A percentile compares a stretch with the other conserved stretches of the same genome.
These are phyloP conservation scores for Colletotrichum chlorophyti DNA, from an alignment of 2,329 filamentous ascomycete genomes.

Conservation along the genomic window DNA sequence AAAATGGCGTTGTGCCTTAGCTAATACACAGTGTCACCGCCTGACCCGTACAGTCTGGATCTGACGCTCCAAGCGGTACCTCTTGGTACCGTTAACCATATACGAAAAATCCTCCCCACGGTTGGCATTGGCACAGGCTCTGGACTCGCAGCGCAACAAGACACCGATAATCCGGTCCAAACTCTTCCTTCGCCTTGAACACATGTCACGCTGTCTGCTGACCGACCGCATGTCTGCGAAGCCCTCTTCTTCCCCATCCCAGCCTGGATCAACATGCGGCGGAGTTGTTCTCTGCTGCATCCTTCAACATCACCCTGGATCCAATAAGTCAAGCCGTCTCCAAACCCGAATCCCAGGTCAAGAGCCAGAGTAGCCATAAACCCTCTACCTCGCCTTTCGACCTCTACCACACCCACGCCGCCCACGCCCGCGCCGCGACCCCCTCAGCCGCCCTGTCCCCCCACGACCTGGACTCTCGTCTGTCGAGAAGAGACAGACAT, in stretches of 20 bases:
- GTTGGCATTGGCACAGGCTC: constrained; percentile 8
- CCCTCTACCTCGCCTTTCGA: constrained; percentile 29
- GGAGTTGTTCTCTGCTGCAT: constrained; percentile 64
- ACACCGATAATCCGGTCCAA: constrained; percentile 29
- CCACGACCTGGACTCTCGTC: constrained; percentile 38
- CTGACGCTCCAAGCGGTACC: neutral
- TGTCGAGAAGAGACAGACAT: constrained; percentile 59
- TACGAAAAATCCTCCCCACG: constrained; percentile 27
- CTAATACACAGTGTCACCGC: constrained; percentile 3
- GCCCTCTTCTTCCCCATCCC: constrained; percentile 25
- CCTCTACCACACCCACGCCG: constrained; percentile 30
- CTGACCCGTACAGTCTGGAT: neutral
- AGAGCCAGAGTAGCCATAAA: constrained; percentile 30
- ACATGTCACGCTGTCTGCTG: constrained; percentile 28
- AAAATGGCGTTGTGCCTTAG: neutral
- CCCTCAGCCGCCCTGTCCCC: constrained; percentile 29
- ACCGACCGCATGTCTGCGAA: constrained; percentile 29
- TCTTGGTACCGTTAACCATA: constrained; percentile 17
- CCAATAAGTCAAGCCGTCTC: constrained; percentile 51
- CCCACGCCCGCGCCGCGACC: constrained; percentile 25
- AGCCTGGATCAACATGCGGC: constrained; percentile 57
- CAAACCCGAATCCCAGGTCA: constrained; percentile 40
- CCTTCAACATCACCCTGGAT: constrained; percentile 62
- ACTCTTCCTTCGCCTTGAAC: constrained; percentile 21
- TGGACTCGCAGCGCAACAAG: constrained; percentile 30